Base-by-base conservation (phyloP, 495 filamentous ascomycete genomes). In the Talaromyces wortmannii region DNA sequence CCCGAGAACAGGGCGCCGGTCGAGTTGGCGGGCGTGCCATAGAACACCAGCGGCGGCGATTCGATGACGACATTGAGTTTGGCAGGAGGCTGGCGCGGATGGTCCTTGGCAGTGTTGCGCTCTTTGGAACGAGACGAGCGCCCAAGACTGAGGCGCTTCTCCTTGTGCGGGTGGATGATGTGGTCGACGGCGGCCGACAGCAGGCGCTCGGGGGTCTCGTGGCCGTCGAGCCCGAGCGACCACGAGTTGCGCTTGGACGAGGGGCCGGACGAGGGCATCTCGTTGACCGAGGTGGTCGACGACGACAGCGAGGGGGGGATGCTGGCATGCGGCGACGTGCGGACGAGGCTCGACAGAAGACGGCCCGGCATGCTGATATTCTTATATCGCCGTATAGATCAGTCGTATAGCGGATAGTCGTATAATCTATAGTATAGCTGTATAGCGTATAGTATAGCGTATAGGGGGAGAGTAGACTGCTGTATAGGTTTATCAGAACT, bases 1-100 rank as follows among this genome's bases (percentile, higher is more conserved):
- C 91, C 92, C 2, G 90, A 95, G 43, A 97, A 81, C 40, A 99
- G 72, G 6, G 94, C 91, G 51, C 94, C 94, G 6, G 85, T 88
- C 23, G 91, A 96, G 59, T 79, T 80, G 48, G 84, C 76, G 1
- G 90, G 77, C 7, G 78, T 73, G 16, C 89, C 91, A 62, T 92
- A 91, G 72, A 95, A 86, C 13, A 96, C 82, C 8, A 92, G 74
- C 1, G 94, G 94, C 0, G 94, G 90, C 3, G 90, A 95, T 73
- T 99, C 94, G 54, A 97, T 87, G 36, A 83, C 75, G 69, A 92
- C 83, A 23, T 85, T 80, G 50, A 96, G 67, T 48, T 81, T 83
- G n/a, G 83, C 82, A 0, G 75, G 66, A 43, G 76, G 67, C 23
- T 55, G 36, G 31, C 52, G 52, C 15, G 52, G 40, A 6, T 63